A percentile compares a stretch with the other conserved stretches of the same genome.
phyloP scores from a whole-genome alignment of 2,329 filamentous ascomycete genomes.

The Neofusicoccum laricinum region DNA sequence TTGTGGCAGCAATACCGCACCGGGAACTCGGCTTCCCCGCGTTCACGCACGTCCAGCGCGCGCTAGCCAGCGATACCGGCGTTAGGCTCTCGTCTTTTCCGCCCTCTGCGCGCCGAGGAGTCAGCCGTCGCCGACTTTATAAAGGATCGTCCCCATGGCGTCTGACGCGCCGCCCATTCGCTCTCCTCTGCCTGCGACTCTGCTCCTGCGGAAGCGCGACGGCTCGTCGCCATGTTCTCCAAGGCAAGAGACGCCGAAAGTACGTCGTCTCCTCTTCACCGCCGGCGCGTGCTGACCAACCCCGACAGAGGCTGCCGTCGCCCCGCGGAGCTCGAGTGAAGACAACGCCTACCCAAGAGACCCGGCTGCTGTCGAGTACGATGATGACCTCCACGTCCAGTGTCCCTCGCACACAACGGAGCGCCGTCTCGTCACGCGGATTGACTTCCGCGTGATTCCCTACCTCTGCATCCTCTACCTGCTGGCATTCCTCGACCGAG shows the following conservation, averaged over 20 bases:
- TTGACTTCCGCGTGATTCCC: constrained; percentile 49
- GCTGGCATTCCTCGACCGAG: constrained; percentile 49
- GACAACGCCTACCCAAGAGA: neutral
- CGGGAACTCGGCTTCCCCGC: neutral
- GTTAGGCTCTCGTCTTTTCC: neutral
- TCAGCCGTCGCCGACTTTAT: neutral
- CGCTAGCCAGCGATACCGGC: constrained; percentile 7
- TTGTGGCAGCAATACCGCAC: neutral
- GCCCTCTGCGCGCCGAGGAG: neutral
- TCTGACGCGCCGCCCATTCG: neutral
- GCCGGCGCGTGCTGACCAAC: neutral
- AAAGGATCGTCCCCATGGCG: constrained; percentile 2
- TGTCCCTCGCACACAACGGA: constrained; percentile 52
- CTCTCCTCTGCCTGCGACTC: neutral
- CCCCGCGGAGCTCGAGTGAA: constrained; percentile 8
- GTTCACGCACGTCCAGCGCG: neutral
- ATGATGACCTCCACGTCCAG: constrained; percentile 38
- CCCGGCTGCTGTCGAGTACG: constrained; percentile 25
- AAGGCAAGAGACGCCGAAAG: neutral
- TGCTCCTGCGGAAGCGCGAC: neutral
- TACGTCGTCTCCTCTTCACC: neutral
- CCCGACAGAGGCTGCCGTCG: neutral
- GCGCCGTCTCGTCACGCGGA: constrained; percentile 42
- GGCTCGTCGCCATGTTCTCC: neutral
- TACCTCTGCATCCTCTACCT: constrained; percentile 51